phyloP scores from a whole-genome alignment of 2,329 filamentous ascomycete genomes.

The Rutstroemia sp. region DNA sequence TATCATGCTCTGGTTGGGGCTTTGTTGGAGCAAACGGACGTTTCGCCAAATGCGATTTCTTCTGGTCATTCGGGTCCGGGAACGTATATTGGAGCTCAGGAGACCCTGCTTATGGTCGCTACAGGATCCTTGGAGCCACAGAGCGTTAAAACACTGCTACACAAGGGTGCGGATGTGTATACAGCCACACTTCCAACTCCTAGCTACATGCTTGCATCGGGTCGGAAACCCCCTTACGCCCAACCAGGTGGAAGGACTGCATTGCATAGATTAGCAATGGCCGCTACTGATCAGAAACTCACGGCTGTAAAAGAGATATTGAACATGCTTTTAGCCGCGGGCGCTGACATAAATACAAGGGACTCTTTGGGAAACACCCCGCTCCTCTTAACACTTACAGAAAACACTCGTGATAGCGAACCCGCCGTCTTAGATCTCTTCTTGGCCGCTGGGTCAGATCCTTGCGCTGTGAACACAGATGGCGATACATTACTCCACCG shows the following conservation, averaged over 20 bases:
- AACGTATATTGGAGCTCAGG: too few relatives aligned
- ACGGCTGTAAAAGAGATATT: not conserved
- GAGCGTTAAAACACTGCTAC: not conserved
- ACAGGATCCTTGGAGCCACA: not conserved
- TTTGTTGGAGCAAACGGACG: not conserved
- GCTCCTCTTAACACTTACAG: conserved; percentile 11
- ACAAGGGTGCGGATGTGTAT: not conserved
- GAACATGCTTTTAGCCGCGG: conserved; percentile 16
- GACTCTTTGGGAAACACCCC: conserved; percentile 11
- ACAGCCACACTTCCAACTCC: not conserved
- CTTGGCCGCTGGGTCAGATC: conserved; percentile 5
- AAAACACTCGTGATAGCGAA: not conserved
- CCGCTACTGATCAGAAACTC: not conserved
- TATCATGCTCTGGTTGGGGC: not conserved
- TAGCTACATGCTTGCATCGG: too few relatives aligned
- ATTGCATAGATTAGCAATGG: not conserved
- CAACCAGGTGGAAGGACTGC: not conserved
- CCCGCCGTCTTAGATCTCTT: not conserved
- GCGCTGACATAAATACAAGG: conserved; percentile 22
- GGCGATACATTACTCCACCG: not conserved
- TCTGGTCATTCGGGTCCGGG: not conserved
- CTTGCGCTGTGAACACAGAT: not conserved
- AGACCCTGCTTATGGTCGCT: not conserved
- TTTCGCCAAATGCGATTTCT: not conserved
- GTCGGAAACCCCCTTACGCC: too few relatives aligned